Percentiles rank a stretch among this genome's conserved stretches.
Conservation (phyloP, 2,329 filamentous ascomycete genomes). For the Ascochyta rabiei region DNA sequence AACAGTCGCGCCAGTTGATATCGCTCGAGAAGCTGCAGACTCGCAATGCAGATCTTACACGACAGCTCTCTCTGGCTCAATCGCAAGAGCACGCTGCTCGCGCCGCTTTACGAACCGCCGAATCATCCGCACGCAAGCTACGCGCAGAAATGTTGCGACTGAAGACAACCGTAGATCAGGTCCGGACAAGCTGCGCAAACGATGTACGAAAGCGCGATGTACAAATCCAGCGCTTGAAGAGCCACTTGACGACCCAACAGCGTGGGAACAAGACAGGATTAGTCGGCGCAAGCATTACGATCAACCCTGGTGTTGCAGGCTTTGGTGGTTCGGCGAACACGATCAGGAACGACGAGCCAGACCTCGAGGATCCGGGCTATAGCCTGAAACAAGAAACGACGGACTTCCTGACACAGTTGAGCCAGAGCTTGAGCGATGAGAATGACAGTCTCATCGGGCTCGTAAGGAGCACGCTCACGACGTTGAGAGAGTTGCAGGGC, state of each 20-base stretch:
- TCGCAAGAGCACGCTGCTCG: constrained; percentile 74
- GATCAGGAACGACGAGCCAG: constrained; percentile 62
- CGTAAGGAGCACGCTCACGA: constrained; percentile 72
- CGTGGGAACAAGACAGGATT: constrained; percentile 55
- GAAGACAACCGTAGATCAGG: constrained; percentile 80
- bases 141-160: constrained; percentile 83
- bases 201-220: constrained; percentile 90
- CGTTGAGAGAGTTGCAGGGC: constrained; percentile 69
- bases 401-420: constrained; percentile 84
- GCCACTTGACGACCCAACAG: constrained; percentile 73
- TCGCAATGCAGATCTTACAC: constrained; percentile 62
- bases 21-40: constrained; percentile 67
- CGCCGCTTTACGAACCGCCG: constrained; percentile 73
- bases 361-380: constrained; percentile 64
- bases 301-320: constrained; percentile 46
- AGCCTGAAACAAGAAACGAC: constrained; percentile 86
- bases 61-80: constrained; percentile 64
- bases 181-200: constrained; percentile 83
- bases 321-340: constrained; percentile 30
- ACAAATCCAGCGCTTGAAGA: constrained; percentile 87
- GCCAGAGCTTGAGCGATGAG: constrained; percentile 84
- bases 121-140: constrained; percentile 74
- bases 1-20: constrained; percentile 73
- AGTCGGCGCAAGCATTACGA: constrained; percentile 56
- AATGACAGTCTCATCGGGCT: constrained; percentile 82